Conservation (phyloP, 768 basidiomycete species). For the Macrolepiota albuminosa region DNA sequence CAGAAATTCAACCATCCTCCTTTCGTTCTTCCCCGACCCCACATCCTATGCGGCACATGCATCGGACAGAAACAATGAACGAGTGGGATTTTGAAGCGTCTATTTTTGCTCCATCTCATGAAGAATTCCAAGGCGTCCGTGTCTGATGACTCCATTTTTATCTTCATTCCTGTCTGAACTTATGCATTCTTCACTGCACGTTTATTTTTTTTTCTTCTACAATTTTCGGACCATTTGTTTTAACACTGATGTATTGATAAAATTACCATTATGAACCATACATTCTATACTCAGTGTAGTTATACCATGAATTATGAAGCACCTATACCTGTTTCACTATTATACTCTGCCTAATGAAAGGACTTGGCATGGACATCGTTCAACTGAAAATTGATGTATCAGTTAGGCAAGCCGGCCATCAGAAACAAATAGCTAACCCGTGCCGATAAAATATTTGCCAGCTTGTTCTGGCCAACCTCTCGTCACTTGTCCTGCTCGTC, state of each 20-base stretch:
- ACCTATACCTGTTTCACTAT: background rate
- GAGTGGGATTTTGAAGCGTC: constrained; percentile 11
- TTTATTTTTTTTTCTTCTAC: background rate
- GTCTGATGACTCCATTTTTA: background rate
- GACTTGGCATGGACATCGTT: background rate
- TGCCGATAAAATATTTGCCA: constrained; percentile 13
- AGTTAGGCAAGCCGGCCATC: constrained; percentile 10
- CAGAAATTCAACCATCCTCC: constrained; percentile 2
- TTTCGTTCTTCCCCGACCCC: background rate
- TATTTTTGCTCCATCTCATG: constrained; percentile 4
- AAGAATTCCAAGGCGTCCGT: constrained; percentile 2
- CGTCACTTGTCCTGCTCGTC: constrained; percentile 2
- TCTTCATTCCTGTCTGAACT: constrained; percentile 1
- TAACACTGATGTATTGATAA: constrained; percentile 8
- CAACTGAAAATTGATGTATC: background rate
- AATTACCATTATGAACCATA: background rate
- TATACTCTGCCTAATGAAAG: background rate
- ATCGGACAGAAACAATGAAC: background rate
- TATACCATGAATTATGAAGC: constrained; percentile 1
- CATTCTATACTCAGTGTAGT: background rate
- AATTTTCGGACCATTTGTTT: background rate
- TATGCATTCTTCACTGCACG: background rate
- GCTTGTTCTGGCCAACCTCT: background rate
- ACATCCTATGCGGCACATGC: background rate
- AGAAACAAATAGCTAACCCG: constrained; percentile 11